Percentiles rank a stretch among this genome's conserved stretches.
phyloP scores from a whole-genome alignment of 140 eudicot genomes.

The Ambrosia hybrid region DNA sequence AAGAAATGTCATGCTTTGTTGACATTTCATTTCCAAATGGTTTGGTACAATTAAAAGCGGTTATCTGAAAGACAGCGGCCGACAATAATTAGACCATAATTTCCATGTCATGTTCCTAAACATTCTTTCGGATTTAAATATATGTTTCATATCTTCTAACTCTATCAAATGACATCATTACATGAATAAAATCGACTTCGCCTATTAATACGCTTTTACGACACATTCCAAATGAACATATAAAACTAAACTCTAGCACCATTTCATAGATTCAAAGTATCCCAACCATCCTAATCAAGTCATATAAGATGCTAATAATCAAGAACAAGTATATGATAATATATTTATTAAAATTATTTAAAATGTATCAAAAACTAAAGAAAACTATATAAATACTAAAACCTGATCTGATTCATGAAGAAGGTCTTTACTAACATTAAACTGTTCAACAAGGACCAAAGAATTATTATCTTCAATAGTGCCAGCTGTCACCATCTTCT shows the following conservation, averaged over 20 bases:
- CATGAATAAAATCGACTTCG: not conserved
- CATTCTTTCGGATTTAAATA: not conserved
- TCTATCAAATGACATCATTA: not conserved
- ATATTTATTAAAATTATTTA: not conserved
- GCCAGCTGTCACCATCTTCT: constrained; percentile 24
- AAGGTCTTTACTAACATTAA: constrained; percentile 55
- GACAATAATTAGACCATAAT: constrained; percentile 12
- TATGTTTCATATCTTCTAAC: not conserved
- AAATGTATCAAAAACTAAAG: constrained; percentile 13
- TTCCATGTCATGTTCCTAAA: not conserved
- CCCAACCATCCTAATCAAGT: constrained; percentile 16
- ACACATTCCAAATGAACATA: not conserved
- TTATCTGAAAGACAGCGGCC: constrained; percentile 36
- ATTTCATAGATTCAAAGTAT: not conserved
- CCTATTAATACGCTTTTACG: too few relatives aligned
- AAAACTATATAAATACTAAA: constrained; percentile 5
- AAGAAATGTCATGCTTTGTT: constrained; percentile 23
- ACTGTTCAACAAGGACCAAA: constrained; percentile 32
- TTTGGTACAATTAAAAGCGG: constrained; percentile 44
- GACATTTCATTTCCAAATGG: constrained; percentile 23
- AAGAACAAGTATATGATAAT: not conserved
- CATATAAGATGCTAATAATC: not conserved
- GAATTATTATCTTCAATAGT: constrained; percentile 1
- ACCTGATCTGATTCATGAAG: constrained; percentile 56
- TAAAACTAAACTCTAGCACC: constrained; percentile 9